A percentile compares a stretch with the other conserved stretches of the same genome.
Conservation (phyloP, 768 basidiomycete species). For the Naganishia vishniacii region DNA sequence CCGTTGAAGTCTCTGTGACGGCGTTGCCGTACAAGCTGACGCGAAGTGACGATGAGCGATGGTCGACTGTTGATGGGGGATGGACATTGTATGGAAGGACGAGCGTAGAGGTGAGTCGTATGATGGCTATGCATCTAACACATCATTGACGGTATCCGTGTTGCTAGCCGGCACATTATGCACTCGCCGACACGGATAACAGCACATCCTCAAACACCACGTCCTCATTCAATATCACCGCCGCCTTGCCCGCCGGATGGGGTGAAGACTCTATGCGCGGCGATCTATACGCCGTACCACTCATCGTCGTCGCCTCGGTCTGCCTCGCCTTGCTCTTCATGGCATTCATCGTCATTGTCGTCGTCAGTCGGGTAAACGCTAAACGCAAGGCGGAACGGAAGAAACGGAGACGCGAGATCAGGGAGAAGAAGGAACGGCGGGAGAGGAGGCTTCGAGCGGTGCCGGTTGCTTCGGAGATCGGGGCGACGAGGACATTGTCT, state of each 20-base stretch:
- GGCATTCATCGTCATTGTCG: slow-evolving; percentile 37
- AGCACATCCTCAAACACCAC: not conserved
- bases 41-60: slow-evolving; percentile 32
- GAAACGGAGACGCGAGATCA: slow-evolving; percentile 33
- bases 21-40: slow-evolving; percentile 33
- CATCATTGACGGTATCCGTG: not conserved
- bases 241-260: slow-evolving; percentile 43
- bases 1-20: slow-evolving; percentile 24
- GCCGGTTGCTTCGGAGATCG: too few species aligned
- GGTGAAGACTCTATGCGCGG: slow-evolving; percentile 39
- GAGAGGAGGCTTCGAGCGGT: slow-evolving; percentile 1
- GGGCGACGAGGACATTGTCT: not conserved
- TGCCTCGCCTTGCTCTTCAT: slow-evolving; percentile 40
- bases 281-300: slow-evolving; percentile 42
- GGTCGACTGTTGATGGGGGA: slow-evolving; percentile 22
- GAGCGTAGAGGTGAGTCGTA: slow-evolving; percentile 28
- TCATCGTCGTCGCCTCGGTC: slow-evolving; percentile 42
- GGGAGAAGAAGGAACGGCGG: slow-evolving; percentile 7
- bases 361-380: slow-evolving; percentile 38
- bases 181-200: slow-evolving; percentile 1
- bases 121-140: too few species aligned
- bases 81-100: slow-evolving; percentile 40
- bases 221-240: slow-evolving; percentile 33
- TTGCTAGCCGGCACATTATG: not conserved
- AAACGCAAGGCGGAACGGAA: slow-evolving; percentile 31